Evolutionary conservation across 257 asterid genomes (phyloP).

Genomic region (Solanum etuberosum): DNA sequence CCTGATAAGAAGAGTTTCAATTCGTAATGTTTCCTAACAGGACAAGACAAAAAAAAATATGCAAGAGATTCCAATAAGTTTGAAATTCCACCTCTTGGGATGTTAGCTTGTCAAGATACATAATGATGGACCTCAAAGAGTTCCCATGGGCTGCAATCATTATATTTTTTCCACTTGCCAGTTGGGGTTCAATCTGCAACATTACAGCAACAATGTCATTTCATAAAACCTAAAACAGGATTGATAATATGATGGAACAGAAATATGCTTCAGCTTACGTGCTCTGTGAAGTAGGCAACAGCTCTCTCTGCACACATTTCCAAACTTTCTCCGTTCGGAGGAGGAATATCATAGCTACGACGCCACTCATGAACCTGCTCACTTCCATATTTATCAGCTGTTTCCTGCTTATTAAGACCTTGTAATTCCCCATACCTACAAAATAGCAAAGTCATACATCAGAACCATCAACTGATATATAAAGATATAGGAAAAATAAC

Average conservation of each 20-base stretch:
- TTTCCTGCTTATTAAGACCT: slow-evolving; percentile 95
- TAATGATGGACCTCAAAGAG: slow-evolving; percentile 91
- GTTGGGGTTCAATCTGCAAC: slow-evolving; percentile 82
- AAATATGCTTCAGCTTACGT: slow-evolving; percentile 26
- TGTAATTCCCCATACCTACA: slow-evolving; percentile 94
- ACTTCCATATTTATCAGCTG: slow-evolving; percentile 85
- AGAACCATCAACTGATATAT: background rate
- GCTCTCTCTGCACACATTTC: slow-evolving; percentile 99
- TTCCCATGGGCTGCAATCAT: slow-evolving; percentile 99
- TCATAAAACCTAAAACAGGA: background rate
- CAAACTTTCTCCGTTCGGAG: slow-evolving; percentile 96
- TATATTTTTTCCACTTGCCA: slow-evolving; percentile 61
- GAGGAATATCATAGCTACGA: slow-evolving; percentile 91
- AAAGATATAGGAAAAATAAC: background rate
- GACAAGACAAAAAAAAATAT: background rate
- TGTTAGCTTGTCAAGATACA: slow-evolving; percentile 93
- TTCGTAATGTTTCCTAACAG: background rate
- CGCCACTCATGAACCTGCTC: slow-evolving; percentile 96
- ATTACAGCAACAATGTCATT: slow-evolving; percentile 7
- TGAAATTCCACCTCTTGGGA: slow-evolving; percentile 70
- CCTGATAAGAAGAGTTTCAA: slow-evolving; percentile 28
- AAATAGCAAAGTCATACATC: background rate
- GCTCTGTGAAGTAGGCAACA: slow-evolving; percentile 79
- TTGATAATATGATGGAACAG: background rate
- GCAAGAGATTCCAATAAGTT: background rate